These are phyloP conservation scores for Apiotrichum laibachii DNA, from an alignment of 1,284 basidiomycete species.

Conservation along the genomic window DNA sequence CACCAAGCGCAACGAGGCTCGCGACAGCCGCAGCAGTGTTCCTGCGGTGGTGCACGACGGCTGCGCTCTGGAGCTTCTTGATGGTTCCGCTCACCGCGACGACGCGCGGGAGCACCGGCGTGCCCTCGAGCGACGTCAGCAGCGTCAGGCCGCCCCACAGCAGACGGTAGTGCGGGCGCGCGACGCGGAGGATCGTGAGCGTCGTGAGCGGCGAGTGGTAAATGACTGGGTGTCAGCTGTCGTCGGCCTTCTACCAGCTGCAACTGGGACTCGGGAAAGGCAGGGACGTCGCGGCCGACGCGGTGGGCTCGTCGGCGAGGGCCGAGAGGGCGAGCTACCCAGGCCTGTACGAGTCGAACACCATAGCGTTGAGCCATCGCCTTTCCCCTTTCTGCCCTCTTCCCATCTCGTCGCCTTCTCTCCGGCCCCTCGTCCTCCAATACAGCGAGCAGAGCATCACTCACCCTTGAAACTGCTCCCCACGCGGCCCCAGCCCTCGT, in stretches of 20 bases:
- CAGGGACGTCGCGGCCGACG: too few relatives aligned
- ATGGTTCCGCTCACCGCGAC: conserved; percentile 47
- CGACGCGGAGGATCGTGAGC: conserved; percentile 43
- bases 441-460: too few relatives aligned
- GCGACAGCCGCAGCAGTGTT: conserved; percentile 29
- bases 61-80: conserved; percentile 43
- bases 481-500: conserved; percentile 48
- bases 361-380: too few relatives aligned
- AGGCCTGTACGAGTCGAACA: too few relatives aligned
- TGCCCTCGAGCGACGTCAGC: conserved; percentile 22
- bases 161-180: conserved; percentile 41
- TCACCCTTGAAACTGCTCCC: conserved; percentile 43
- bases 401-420: too few relatives aligned
- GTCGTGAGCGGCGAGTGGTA: conserved; percentile 47
- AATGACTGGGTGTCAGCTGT: conserved; percentile 29
- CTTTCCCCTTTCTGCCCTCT: too few relatives aligned
- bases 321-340: too few relatives aligned
- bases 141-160: conserved; percentile 36
- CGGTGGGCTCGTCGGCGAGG: too few relatives aligned
- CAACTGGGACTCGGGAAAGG: too few relatives aligned
- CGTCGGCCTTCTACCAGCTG: too few relatives aligned
- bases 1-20: conserved; percentile 18
- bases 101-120: conserved; percentile 38
- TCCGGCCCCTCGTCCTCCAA: too few relatives aligned
- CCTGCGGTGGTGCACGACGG: conserved; percentile 41